Conservation (phyloP, 257 asterid genomes). For the Anisodus tanguticus region DNA sequence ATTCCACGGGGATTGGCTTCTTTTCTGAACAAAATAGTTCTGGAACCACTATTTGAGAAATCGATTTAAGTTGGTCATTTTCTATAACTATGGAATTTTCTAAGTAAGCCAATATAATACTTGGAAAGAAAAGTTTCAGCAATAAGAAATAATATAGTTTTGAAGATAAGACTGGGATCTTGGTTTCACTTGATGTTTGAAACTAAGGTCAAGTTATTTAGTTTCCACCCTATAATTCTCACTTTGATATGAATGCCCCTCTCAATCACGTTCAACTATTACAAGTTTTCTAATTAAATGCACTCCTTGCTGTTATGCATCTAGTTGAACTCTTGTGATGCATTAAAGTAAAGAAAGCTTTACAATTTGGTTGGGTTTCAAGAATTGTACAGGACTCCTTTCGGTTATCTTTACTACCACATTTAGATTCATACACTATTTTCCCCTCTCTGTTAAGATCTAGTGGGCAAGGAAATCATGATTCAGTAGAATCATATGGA, state of each 20-base stretch:
- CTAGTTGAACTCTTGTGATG: background rate
- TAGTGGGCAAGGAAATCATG: background rate
- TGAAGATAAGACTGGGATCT: background rate
- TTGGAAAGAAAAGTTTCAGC: constrained; percentile 1
- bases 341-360: background rate
- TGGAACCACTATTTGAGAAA: background rate
- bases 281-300: background rate
- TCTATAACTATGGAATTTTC: background rate
- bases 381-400: constrained; percentile 1
- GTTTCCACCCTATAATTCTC: background rate
- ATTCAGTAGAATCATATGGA: background rate
- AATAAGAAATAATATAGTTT: background rate
- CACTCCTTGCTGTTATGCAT: constrained; percentile 6
- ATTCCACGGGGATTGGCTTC: background rate
- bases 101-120: background rate
- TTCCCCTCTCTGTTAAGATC: background rate
- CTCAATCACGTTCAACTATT: background rate
- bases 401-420: background rate
- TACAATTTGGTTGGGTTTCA: background rate
- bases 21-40: background rate
- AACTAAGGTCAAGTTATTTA: background rate
- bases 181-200: constrained; percentile 10
- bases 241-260: background rate
- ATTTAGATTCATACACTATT: background rate
- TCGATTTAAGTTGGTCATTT: background rate